Evolutionary conservation across 352 stramenopile species (phyloP), one percentile per base, ranked within the genome.

Genomic region (Pythium brachiatum): DNA sequence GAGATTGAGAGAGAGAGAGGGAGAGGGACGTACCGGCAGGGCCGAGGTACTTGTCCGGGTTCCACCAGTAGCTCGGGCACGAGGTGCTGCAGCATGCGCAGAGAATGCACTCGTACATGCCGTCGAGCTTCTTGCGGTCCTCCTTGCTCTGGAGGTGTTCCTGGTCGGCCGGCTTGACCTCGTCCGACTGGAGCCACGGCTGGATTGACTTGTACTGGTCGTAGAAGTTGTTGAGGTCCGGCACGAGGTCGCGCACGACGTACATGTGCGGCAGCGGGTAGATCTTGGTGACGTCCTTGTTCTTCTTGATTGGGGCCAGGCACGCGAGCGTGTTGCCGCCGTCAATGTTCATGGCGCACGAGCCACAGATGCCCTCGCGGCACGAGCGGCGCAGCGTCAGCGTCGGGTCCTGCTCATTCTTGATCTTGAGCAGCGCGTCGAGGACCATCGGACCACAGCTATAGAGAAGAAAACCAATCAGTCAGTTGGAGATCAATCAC

Each of bases 71-170:
- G 54, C 87, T 98, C 26, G 97, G 97, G 83, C 97, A 99, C 34
- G 97, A 97, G 5, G 97, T 99, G 64, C 83, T 97, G 84, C 97
- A 99, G 83, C 97, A 99, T 23, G 97, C 97, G 78, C 97, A 99
- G 20, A 99, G 86, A 66, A 99, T 99, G 80, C 97, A 99, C 85
- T 99, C 97, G 79, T 99, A 99, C 97, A 99, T 99, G 64, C 98
- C 97, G 75, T 99, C 98, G 9, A 99, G 83, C 76, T 99, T 99
- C 83, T 98, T 98, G 60, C 98, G 90, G 83, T 99, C 98, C 57
- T 98, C 90, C 55, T 96, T 95, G 53, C 84, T 95, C 73, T 95
- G 85, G 48, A 94, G 57, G 72, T 94, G 84, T 72, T 96, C 86
- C 32, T 89, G 75, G 62, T 97, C 97, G 39, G 85, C 71, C 15